These are phyloP conservation scores for Pulveroboletus sp. DNA, from an alignment of 768 basidiomycete species.

Conservation along the genomic window DNA sequence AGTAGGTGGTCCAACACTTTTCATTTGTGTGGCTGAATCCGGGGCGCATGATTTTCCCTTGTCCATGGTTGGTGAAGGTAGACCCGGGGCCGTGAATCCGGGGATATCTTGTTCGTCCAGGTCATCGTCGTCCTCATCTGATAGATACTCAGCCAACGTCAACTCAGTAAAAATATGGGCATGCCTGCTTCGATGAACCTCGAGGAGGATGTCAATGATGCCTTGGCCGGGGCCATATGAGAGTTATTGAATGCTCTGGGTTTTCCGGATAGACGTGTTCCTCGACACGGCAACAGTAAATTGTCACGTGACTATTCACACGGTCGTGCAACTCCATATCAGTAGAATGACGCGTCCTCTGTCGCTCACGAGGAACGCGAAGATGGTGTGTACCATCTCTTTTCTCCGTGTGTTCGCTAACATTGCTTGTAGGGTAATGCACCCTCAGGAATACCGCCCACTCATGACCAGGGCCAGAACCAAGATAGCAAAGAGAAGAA, in stretches of 20 bases:
- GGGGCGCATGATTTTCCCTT: constrained; percentile 72
- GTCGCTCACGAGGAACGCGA: constrained; percentile 5
- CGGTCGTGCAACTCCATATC: constrained; percentile 32
- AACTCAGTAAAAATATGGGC: neutral
- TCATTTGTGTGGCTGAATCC: constrained; percentile 45
- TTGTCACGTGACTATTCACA: constrained; percentile 22
- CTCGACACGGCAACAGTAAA: constrained; percentile 13
- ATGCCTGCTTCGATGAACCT: constrained; percentile 80
- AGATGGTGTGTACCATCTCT: constrained; percentile 20
- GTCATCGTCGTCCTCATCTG: constrained; percentile 73
- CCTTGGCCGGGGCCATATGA: constrained; percentile 29
- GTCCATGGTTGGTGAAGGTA: constrained; percentile 43
- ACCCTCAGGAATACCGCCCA: constrained; percentile 52
- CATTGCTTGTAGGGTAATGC: constrained; percentile 59
- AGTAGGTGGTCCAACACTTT: constrained; percentile 29
- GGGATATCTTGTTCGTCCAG: constrained; percentile 79
- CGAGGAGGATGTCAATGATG: constrained; percentile 57
- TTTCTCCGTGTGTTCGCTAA: constrained; percentile 4
- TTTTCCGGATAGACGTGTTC: neutral
- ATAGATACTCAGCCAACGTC: constrained; percentile 1
- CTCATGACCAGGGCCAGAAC: constrained; percentile 39
- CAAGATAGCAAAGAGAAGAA: constrained; percentile 46
- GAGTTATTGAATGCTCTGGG: neutral
- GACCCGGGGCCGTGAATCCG: constrained; percentile 63
- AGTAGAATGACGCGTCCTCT: constrained; percentile 42